Conservation (phyloP, 169 alveolate species). For the Eimeria praecox region DNA sequence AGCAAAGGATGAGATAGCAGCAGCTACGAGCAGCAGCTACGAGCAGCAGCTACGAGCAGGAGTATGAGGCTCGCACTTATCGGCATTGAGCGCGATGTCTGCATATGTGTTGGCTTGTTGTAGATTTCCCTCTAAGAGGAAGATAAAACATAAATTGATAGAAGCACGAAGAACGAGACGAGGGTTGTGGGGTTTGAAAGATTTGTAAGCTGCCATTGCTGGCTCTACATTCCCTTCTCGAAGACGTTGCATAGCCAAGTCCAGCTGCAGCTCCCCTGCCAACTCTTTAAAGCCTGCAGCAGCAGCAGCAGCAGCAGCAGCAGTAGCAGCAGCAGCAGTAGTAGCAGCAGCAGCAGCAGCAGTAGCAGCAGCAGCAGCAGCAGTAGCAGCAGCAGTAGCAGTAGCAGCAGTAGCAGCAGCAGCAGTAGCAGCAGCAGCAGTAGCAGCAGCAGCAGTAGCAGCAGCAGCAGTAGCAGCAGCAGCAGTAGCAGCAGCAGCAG, state of each 20-base stretch:
- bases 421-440: too few relatives aligned
- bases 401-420: too few relatives aligned
- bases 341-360: background rate
- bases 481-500: too few relatives aligned
- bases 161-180: constrained; percentile 90
- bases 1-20: too few relatives aligned
- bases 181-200: constrained; percentile 92
- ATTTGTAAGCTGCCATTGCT: constrained; percentile 91
- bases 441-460: too few relatives aligned
- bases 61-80: constrained; percentile 57
- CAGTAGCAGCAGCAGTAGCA: too few relatives aligned
- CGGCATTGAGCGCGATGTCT: constrained; percentile 89
- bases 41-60: too few relatives aligned
- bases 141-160: constrained; percentile 93
- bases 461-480: too few relatives aligned
- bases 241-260: constrained; percentile 90
- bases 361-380: too few relatives aligned
- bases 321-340: background rate
- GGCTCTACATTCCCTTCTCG: constrained; percentile 90
- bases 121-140: constrained; percentile 89
- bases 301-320: background rate
- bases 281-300: constrained; percentile 89
- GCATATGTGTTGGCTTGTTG: constrained; percentile 93
- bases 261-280: constrained; percentile 93
- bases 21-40: too few relatives aligned